These are phyloP conservation scores for Aspergillus intermedius DNA, from an alignment of 2,329 filamentous ascomycete species.

Conservation along the genomic window DNA sequence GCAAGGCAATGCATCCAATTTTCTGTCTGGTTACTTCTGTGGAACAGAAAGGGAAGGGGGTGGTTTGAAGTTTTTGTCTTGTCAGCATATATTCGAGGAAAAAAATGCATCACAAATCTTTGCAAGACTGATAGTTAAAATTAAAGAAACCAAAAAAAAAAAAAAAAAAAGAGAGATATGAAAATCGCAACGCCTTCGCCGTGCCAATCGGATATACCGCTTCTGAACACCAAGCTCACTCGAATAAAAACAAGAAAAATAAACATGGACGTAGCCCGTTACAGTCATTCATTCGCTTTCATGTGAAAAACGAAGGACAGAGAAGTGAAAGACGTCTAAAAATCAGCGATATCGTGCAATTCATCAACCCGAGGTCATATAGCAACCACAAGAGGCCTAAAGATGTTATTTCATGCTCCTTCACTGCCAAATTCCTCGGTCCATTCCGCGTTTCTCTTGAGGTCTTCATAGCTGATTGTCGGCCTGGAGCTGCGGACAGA, in stretches of 20 bases:
- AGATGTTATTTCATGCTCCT: constrained; percentile 48
- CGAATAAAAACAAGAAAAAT: constrained; percentile 6
- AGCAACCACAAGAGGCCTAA: background rate
- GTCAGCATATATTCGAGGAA: too few species aligned
- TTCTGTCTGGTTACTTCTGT: too few species aligned
- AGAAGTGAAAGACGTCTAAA: constrained; percentile 1
- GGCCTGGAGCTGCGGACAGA: constrained; percentile 83
- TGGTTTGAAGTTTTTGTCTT: too few species aligned
- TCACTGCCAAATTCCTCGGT: constrained; percentile 94
- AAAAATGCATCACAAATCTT: background rate
- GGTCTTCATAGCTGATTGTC: constrained; percentile 81
- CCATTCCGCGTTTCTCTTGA: constrained; percentile 82
- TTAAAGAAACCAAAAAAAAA: background rate
- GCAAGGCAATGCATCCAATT: too few species aligned
- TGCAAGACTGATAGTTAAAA: background rate
- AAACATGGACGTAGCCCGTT: constrained; percentile 5
- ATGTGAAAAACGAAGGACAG: background rate
- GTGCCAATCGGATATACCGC: constrained; percentile 14
- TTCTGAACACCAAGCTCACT: constrained; percentile 25
- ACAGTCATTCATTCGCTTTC: background rate
- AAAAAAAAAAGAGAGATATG: background rate
- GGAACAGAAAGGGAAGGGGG: too few species aligned
- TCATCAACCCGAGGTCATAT: background rate
- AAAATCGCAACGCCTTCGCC: constrained; percentile 4
- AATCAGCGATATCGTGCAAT: background rate